Base-by-base conservation (phyloP, 805 yeast genomes). In the Ogataea polymorpha region DNA sequence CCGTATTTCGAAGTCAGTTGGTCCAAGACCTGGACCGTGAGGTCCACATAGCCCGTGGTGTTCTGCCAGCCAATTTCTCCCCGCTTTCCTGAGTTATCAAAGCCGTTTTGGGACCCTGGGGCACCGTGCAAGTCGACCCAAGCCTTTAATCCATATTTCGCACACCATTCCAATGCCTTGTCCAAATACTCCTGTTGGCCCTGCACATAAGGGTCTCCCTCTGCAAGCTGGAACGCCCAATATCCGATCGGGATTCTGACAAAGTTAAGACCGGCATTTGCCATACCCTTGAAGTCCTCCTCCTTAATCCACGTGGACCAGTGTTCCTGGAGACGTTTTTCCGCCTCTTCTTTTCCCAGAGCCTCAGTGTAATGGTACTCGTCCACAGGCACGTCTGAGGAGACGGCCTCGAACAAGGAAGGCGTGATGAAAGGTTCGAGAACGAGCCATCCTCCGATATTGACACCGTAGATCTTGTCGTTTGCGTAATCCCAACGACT, bases 21-120 rank as follows among this genome's bases (percentile, higher is more conserved):
- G 15, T 68, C 57, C 41, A 90, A 63, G 2, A 80, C 86, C 5
- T 69, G 59, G 36, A 76, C 55, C 1, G 95, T 82, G 13, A 76
- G 52, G 23, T 70, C 62, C 32, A 74, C 65, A 37, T 59, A 49
- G 14, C 53, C 59, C 42, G 72, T 69, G 24, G 68, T 72, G 32
- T 71, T 58, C 55, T 74, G 83, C 78, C 85, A 88, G 3, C 62
- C 62, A 35, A 70, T 15, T 2, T 54, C 28, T 58, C 83, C 96
- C 55, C 96, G 75, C 48, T 77, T 67, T 20, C 98, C 98, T 7
- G 96, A 86, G 69, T 90, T 90, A 64, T 90, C 98, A 57, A 88
- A 91, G 11, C 97, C 97, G 61, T 90, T 90, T 63, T 90, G 98
- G 16, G 96, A 85, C 16, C 96, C 97, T 24, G 96, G 95, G n/a